Evolutionary conservation across 768 basidiomycete genomes (phyloP), one percentile per base, ranked within the genome.

Genomic region (Dendrothele bispora): DNA sequence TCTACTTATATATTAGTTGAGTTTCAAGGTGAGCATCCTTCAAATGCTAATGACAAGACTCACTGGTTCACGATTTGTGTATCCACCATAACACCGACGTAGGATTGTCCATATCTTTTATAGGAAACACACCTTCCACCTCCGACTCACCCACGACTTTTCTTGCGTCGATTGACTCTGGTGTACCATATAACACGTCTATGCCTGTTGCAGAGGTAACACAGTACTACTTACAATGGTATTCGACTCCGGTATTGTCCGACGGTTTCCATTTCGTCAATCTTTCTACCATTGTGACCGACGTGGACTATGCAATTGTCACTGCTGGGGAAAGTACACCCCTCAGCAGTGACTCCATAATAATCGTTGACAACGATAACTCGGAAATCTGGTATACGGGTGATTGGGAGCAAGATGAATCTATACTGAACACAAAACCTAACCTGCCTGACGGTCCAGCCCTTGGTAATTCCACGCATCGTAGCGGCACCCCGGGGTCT

Each of bases 381-480:
- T n/a, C 38, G 20, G 47, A 48, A 21, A 30, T 48, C 10, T 10
- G 15, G 3, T 41, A 48, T 32, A 11, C 32, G 14, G 47, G 47
- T 18, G 26, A 18, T 32, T 48, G 47, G 47, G 22, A 1, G 14
- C 12, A 5, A 18, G 34, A 6, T 39, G 22, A 21, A 21, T 18
- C 8, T 3, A 15, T 18, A 11, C 14, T 41, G 20, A 12, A 24
- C 3, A 11, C 25, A 14, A 15, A 21, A 5, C 17, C 21, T 17
- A 39, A 29, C 14, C 32, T 20, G 27, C 18, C 26, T 8, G 22
- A 27, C 35, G 47, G 38, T 15, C 28, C 21, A 11, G 20, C 47
- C 5, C 15, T 48, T 20, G 46, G 46, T 15, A 48, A 48, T 32
- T n/a, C 39, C 6, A 41, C 47, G 6, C 47, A 48, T 35, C 38